A percentile compares a stretch with the other conserved stretches of the same genome.
phyloP scores from a whole-genome alignment of 129 eudicot species.

The Helianthus tuberosus region DNA sequence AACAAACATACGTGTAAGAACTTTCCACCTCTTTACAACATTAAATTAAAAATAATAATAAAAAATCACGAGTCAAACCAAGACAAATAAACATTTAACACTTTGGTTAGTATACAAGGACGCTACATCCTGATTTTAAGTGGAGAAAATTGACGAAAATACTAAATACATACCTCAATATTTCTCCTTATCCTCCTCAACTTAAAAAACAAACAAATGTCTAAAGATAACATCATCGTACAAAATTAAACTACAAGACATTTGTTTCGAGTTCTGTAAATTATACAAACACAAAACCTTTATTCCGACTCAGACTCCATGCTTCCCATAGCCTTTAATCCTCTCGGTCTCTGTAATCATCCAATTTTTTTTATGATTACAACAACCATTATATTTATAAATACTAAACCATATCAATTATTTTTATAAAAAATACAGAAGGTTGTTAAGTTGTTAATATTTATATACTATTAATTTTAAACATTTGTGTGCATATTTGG shows the following conservation, averaged over 20 bases:
- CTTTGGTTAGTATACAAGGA: conserved; percentile 1
- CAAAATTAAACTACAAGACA: neutral
- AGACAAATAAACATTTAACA: neutral
- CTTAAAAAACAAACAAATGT: conserved; percentile 35
- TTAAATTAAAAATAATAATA: too few species aligned
- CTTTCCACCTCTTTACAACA: too few species aligned
- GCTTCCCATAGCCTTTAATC: conserved; percentile 86
- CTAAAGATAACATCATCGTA: neutral
- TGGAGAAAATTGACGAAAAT: neutral
- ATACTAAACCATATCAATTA: neutral
- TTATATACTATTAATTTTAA: too few species aligned
- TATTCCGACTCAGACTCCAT: conserved; percentile 82
- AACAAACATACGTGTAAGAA: too few species aligned
- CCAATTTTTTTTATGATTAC: neutral
- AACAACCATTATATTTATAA: neutral
- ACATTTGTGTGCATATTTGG: too few species aligned
- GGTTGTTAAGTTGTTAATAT: neutral
- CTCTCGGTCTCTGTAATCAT: conserved; percentile 70
- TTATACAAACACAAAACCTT: conserved; percentile 3
- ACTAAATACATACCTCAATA: conserved; percentile 7
- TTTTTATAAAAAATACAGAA: neutral
- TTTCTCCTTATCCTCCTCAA: conserved; percentile 6
- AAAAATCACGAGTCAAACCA: neutral
- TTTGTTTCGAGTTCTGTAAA: neutral
- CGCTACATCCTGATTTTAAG: neutral